Conservation (phyloP, 805 yeast genomes). For the Pichia paraexigua region DNA sequence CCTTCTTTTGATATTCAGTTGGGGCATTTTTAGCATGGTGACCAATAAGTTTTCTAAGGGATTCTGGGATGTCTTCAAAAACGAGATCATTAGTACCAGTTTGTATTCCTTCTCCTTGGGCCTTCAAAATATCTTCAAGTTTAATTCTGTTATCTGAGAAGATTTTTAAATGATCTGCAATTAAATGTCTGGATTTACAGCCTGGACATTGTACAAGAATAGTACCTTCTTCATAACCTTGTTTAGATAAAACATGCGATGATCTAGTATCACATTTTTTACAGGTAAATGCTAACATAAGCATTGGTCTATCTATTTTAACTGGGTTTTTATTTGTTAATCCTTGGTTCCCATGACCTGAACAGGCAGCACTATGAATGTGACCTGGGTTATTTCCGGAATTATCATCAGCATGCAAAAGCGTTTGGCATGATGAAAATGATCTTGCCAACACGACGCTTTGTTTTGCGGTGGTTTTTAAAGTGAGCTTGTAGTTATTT, state of each 20-base stretch:
- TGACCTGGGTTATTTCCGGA: slow-evolving; percentile 4
- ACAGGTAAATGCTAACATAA: slow-evolving; percentile 89
- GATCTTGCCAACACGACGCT: not conserved
- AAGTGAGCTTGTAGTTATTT: not conserved
- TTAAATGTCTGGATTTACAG: slow-evolving; percentile 79
- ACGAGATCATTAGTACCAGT: slow-evolving; percentile 59
- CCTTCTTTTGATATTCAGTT: slow-evolving; percentile 23
- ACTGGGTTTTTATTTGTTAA: slow-evolving; percentile 1
- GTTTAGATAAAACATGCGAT: slow-evolving; percentile 85
- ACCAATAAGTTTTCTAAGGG: slow-evolving; percentile 43
- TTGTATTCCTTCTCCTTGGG: slow-evolving; percentile 69
- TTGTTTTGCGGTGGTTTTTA: not conserved
- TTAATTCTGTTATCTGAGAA: slow-evolving; percentile 73
- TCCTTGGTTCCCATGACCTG: slow-evolving; percentile 8
- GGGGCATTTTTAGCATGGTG: slow-evolving; percentile 68
- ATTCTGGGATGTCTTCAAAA: slow-evolving; percentile 60
- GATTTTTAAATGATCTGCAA: slow-evolving; percentile 80
- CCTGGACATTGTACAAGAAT: slow-evolving; percentile 89
- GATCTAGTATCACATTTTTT: slow-evolving; percentile 79
- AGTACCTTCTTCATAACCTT: slow-evolving; percentile 80
- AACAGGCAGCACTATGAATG: slow-evolving; percentile 10
- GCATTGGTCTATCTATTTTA: slow-evolving; percentile 65
- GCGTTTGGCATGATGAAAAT: not conserved
- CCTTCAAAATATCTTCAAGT: slow-evolving; percentile 68
- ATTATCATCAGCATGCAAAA: not conserved